Base-by-base conservation (phyloP, 164 flowering plant species). In the Buxus sempervirens region DNA sequence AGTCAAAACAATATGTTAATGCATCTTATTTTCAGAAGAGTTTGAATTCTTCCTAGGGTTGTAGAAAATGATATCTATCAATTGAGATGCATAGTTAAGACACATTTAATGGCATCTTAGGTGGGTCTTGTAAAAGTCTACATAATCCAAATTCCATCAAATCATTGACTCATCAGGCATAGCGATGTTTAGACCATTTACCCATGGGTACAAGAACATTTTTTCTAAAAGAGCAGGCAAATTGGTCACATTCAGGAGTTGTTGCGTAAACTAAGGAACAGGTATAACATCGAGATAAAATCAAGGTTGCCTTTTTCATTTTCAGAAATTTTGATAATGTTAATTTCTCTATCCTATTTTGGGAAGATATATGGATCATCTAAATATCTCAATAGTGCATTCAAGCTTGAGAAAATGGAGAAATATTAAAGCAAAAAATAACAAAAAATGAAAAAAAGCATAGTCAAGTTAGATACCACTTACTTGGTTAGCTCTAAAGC, bases 401-500 rank as follows among this genome's bases (percentile, higher is more conserved):
- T 32, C 7, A 21, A 57, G 60, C 27, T 25, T 22, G 16, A 21
- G 38, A 21, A 25, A 57, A 21, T 4, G 9, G 60, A 58, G 64
- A 48, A 41, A 57, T 2, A 23, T 19, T 32, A 57, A 51, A 24
- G 6, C 26, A 54, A 53, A 10, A 9, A 15, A 23, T 24, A 60
- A 25, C 38, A 56, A 25, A 18, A 65, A 36, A 38, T n/a, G n/a
- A 20, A 15, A 58, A 22, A 20, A 57, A 42, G 63, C 22, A 54
- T 26, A 24, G 10, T 21, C 45, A 54, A 70, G 58, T 48, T 16
- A 45, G 22, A 64, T 1, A 54, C 15, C 28, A 65, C 81, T 79
- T 76, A 83, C 84, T 71, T 76, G 12, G 73, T 60, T 32, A 69
- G 13, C 55, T 77, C 61, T 65, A 84, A 56, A 62, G 88, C 88